Percentiles rank a stretch among this genome's conserved stretches.
Conservation (phyloP, 2,329 filamentous ascomycete species). For the Botrytis paeoniae region DNA sequence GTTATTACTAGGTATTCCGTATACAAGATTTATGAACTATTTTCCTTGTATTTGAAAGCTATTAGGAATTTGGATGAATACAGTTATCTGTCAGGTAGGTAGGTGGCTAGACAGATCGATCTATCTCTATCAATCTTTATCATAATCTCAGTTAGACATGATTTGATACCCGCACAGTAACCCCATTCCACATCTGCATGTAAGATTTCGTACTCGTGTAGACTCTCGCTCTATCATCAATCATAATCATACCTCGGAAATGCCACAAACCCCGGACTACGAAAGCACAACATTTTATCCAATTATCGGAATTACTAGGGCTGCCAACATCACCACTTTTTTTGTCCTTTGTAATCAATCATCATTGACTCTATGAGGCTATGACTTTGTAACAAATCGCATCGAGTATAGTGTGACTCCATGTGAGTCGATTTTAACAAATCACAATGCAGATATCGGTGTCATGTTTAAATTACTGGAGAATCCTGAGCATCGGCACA, state of each 20-base stretch:
- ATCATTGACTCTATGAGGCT: background rate
- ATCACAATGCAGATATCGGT: background rate
- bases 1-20: background rate
- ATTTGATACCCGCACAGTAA: background rate
- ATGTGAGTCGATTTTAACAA: background rate
- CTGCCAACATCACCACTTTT: background rate
- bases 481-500: background rate
- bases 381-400: background rate
- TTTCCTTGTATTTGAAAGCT: background rate
- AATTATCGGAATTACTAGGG: background rate
- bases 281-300: background rate
- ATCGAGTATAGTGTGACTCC: background rate
- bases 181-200: background rate
- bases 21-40: background rate
- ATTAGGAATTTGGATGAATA: background rate
- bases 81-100: background rate
- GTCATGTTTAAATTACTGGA: conserved; percentile 9
- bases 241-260: background rate
- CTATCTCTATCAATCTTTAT: background rate
- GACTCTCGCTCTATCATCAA: background rate
- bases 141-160: background rate
- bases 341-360: conserved; percentile 5
- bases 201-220: conserved; percentile 11
- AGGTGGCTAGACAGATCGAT: background rate
- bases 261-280: background rate